A percentile compares a stretch with the other conserved stretches of the same genome.
Evolutionary conservation across 2,329 filamentous ascomycete species (phyloP).

Genomic region (Volutella citrinella): DNA sequence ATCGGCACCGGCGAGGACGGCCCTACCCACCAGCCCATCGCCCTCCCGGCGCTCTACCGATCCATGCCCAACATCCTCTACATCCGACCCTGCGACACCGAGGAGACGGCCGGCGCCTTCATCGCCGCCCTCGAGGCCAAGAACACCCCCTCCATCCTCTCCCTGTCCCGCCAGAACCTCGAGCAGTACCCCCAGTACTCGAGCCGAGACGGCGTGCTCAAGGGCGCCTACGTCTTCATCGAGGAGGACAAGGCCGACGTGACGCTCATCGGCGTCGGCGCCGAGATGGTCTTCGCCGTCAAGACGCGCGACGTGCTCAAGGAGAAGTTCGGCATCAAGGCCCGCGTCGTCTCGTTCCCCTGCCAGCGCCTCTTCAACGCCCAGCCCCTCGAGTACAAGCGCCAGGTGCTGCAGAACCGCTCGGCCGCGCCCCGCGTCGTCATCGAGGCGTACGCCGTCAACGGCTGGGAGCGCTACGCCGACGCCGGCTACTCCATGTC

Average conservation of each 20-base stretch:
- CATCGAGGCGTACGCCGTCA: constrained; percentile 57
- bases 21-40: constrained; percentile 61
- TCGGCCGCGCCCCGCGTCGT: constrained; percentile 49
- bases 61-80: constrained; percentile 62
- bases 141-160: constrained; percentile 45
- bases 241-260: constrained; percentile 43
- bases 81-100: constrained; percentile 56
- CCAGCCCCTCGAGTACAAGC: constrained; percentile 43
- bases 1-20: constrained; percentile 60
- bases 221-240: constrained; percentile 44
- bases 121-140: constrained; percentile 42
- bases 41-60: constrained; percentile 53
- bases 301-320: constrained; percentile 35
- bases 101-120: constrained; percentile 56
- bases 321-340: constrained; percentile 34
- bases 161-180: constrained; percentile 43
- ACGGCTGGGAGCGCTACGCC: constrained; percentile 60
- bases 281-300: constrained; percentile 33
- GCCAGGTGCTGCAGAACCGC: constrained; percentile 40
- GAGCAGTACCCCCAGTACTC: constrained; percentile 37
- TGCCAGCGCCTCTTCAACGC: constrained; percentile 42
- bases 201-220: constrained; percentile 37
- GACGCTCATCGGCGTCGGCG: constrained; percentile 39
- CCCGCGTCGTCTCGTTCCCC: constrained; percentile 43
- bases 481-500: constrained; percentile 53